Evolutionary conservation across 2,329 filamentous ascomycete species (phyloP).

Genomic region (Calonectria honghensis): DNA sequence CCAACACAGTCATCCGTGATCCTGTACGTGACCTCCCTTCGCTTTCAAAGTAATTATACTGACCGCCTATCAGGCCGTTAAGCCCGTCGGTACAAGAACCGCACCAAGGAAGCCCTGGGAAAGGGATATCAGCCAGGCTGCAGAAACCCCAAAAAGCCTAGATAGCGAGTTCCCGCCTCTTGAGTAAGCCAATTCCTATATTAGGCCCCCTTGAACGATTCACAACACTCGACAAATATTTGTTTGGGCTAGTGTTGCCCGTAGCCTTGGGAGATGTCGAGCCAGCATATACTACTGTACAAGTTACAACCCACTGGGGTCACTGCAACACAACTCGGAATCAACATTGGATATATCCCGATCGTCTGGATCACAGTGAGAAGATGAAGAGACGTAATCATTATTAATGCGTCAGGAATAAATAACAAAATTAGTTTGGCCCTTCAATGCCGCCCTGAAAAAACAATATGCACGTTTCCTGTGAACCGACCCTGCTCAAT

Average conservation of each 20-base stretch:
- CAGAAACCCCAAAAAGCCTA: constrained; percentile 53
- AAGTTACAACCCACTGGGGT: background rate
- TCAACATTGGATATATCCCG: background rate
- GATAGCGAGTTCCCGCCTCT: constrained; percentile 61
- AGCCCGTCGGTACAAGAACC: constrained; percentile 67
- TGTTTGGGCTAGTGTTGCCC: constrained; percentile 35
- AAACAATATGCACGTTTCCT: constrained; percentile 53
- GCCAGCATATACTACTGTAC: constrained; percentile 6
- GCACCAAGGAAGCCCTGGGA: constrained; percentile 86
- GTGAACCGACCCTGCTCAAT: constrained; percentile 45
- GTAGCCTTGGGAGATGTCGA: constrained; percentile 38
- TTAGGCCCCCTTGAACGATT: constrained; percentile 24
- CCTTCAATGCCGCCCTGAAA: constrained; percentile 38
- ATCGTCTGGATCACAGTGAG: background rate
- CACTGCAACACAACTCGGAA: background rate
- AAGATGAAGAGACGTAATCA: constrained; percentile 47
- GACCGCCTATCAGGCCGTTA: constrained; percentile 62
- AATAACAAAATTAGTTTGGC: constrained; percentile 44
- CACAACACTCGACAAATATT: background rate
- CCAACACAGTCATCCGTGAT: constrained; percentile 84
- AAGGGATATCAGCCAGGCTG: constrained; percentile 64
- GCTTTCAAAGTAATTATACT: constrained; percentile 16
- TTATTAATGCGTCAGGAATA: constrained; percentile 49
- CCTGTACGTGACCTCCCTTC: constrained; percentile 70
- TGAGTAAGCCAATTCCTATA: constrained; percentile 40